phyloP scores from a whole-genome alignment of 2,329 filamentous ascomycete genomes.

The Incumbomyces lentus region DNA sequence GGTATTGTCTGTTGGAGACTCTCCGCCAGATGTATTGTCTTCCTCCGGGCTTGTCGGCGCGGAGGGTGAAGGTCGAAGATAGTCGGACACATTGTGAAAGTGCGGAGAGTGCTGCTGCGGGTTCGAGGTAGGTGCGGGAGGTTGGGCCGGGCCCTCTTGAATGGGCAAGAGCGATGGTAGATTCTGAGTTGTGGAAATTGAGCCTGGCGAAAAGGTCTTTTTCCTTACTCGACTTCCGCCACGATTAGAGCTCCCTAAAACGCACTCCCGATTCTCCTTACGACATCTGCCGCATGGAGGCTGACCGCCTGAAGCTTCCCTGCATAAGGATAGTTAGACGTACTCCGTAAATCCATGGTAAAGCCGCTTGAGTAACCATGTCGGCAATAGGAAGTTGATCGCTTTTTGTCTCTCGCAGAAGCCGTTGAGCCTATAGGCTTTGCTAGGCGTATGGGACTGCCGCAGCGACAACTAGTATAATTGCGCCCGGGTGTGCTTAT shows the following conservation, averaged over 20 bases:
- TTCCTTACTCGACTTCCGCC: conserved; percentile 49
- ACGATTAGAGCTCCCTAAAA: conserved; percentile 49
- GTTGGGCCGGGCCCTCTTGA: neutral
- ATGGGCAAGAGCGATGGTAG: conserved; percentile 2
- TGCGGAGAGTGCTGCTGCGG: conserved; percentile 9
- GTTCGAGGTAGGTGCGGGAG: conserved; percentile 8
- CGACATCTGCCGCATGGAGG: conserved; percentile 49
- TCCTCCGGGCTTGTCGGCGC: conserved; percentile 22
- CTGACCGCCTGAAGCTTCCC: conserved; percentile 38
- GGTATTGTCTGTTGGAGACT: conserved; percentile 29
- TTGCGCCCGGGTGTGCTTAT: conserved; percentile 2
- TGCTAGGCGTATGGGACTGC: neutral
- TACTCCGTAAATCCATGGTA: neutral
- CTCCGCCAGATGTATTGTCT: conserved; percentile 28
- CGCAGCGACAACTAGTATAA: neutral
- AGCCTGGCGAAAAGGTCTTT: conserved; percentile 27
- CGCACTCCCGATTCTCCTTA: conserved; percentile 47
- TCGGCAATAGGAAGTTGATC: conserved; percentile 3
- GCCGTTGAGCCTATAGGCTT: conserved; percentile 2
- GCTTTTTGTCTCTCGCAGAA: neutral
- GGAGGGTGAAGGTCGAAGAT: neutral
- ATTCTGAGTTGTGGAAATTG: neutral
- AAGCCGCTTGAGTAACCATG: neutral
- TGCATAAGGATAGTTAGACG: conserved; percentile 9
- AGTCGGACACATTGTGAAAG: conserved; percentile 1